These are phyloP conservation scores for Alternaria brassicicola DNA, from an alignment of 2,329 filamentous ascomycete genomes.

Conservation along the genomic window DNA sequence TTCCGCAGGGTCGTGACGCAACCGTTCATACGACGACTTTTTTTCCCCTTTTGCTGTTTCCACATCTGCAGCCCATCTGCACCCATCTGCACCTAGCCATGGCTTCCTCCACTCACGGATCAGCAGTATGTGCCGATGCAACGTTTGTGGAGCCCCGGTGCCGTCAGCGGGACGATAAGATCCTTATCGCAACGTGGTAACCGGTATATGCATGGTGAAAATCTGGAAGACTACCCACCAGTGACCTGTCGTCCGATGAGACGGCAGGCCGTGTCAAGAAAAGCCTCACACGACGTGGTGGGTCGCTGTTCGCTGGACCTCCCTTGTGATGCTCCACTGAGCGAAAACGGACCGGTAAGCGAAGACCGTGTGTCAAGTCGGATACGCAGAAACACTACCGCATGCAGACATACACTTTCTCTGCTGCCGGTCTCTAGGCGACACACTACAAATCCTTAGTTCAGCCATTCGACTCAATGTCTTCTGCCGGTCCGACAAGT, in stretches of 20 bases:
- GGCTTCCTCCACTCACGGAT: conserved; percentile 25
- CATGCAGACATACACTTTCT: neutral
- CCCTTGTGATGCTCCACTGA: neutral
- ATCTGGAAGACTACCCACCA: conserved; percentile 22
- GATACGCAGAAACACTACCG: conserved; percentile 2
- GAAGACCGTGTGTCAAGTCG: neutral
- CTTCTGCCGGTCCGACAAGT: neutral
- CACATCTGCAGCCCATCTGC: conserved; percentile 20
- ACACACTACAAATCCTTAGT: neutral
- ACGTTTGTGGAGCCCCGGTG: conserved; percentile 29
- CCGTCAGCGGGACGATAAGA: conserved; percentile 30
- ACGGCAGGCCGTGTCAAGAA: conserved; percentile 13
- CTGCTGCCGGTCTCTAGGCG: neutral
- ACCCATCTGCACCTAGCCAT: conserved; percentile 23
- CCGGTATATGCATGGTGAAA: conserved; percentile 28
- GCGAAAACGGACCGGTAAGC: conserved; percentile 1
- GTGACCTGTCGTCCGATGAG: conserved; percentile 9
- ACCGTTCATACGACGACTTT: conserved; percentile 13
- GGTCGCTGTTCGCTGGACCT: conserved; percentile 21
- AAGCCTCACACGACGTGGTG: conserved; percentile 28
- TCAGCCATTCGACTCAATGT: neutral
- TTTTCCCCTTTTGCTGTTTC: conserved; percentile 10
- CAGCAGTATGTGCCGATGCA: conserved; percentile 23
- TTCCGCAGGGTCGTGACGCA: conserved; percentile 24
- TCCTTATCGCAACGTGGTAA: conserved; percentile 31